Evolutionary conservation across 495 filamentous ascomycete genomes (phyloP).

Genomic region (Massariosphaeria phaeospora): DNA sequence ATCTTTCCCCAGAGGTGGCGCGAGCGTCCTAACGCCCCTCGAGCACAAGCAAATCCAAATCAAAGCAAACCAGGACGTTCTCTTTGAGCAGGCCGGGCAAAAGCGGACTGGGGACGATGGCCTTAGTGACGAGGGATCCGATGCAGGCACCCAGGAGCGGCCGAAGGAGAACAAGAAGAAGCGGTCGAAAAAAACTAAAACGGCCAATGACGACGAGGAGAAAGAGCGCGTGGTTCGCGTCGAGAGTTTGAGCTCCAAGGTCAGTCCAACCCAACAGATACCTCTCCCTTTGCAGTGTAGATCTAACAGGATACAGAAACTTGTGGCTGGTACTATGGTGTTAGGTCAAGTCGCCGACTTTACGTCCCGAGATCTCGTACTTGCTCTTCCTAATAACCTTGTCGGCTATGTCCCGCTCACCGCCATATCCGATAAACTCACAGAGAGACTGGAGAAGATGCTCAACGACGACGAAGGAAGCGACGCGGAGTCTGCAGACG

Average conservation of each 20-base stretch:
- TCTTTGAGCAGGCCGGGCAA: slow-evolving; percentile 77
- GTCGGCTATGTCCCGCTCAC: slow-evolving; percentile 85
- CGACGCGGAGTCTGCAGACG: slow-evolving; percentile 50
- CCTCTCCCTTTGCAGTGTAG: background rate
- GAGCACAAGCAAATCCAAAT: slow-evolving; percentile 96
- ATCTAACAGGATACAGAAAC: slow-evolving; percentile 56
- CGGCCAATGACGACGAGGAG: slow-evolving; percentile 38
- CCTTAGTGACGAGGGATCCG: slow-evolving; percentile 46
- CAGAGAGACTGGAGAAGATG: slow-evolving; percentile 61
- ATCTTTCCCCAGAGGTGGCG: slow-evolving; percentile 89
- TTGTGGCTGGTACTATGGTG: slow-evolving; percentile 77
- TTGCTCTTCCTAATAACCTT: slow-evolving; percentile 88
- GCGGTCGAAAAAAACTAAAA: slow-evolving; percentile 37
- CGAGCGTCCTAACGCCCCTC: slow-evolving; percentile 81
- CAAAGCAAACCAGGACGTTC: slow-evolving; percentile 83
- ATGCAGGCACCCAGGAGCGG: slow-evolving; percentile 46
- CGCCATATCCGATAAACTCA: slow-evolving; percentile 72
- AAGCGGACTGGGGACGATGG: slow-evolving; percentile 36
- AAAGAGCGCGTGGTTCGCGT: slow-evolving; percentile 62
- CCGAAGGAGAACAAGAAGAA: slow-evolving; percentile 49
- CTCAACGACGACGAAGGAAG: slow-evolving; percentile 53
- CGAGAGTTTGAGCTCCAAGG: slow-evolving; percentile 87
- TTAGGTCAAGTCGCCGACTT: slow-evolving; percentile 83
- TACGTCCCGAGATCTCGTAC: slow-evolving; percentile 65
- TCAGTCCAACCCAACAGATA: slow-evolving; percentile 38